Conservation (phyloP, 179 eudicot genomes). For the Sideroxylon spinosum region DNA sequence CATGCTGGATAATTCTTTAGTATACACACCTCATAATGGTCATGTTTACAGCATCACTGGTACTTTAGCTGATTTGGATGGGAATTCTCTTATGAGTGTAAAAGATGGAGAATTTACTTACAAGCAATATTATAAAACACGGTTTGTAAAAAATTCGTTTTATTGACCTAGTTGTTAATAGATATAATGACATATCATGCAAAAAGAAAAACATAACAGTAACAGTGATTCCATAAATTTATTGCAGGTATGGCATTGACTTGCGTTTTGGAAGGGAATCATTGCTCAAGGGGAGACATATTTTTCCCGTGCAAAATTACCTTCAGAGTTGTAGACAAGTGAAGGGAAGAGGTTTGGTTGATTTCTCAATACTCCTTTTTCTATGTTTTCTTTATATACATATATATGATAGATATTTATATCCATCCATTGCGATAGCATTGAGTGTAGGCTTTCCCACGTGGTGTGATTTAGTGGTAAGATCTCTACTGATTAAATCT, state of each 20-base stretch:
- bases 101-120: slow-evolving; percentile 45
- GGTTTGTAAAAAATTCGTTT: slow-evolving; percentile 30
- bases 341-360: slow-evolving; percentile 46
- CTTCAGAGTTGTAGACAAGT: slow-evolving; percentile 45
- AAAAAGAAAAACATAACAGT: background rate
- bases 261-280: slow-evolving; percentile 43
- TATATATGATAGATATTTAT: background rate
- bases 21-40: slow-evolving; percentile 76
- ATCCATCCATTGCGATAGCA: background rate
- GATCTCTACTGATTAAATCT: too few species aligned
- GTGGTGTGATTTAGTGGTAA: too few species aligned
- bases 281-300: slow-evolving; percentile 56
- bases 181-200: background rate
- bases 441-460: too few species aligned
- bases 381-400: background rate
- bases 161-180: background rate
- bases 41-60: slow-evolving; percentile 52
- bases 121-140: slow-evolving; percentile 44
- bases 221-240: background rate
- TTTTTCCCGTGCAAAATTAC: slow-evolving; percentile 52
- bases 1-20: slow-evolving; percentile 59
- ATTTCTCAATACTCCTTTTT: background rate
- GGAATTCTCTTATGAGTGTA: slow-evolving; percentile 38
- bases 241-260: slow-evolving; percentile 61
- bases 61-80: slow-evolving; percentile 40